Evolutionary conservation across 148 eudicot species (phyloP), one percentile per base, ranked within the genome.

Genomic region (Beta vulgaris): DNA sequence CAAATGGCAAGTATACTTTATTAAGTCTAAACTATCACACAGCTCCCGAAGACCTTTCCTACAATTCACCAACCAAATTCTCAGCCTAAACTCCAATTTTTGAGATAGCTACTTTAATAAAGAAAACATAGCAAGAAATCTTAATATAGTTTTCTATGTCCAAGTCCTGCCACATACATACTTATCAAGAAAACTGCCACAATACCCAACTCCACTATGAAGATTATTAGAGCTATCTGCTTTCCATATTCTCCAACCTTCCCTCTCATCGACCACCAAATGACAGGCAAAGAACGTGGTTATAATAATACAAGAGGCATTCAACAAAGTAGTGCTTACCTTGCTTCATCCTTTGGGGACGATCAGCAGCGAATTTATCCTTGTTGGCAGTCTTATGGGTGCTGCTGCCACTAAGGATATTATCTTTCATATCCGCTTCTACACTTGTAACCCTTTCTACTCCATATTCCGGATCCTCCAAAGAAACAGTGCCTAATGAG

Each of bases 241-340:
- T 29, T 44, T 51, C 62, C 72, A 1, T 34, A 28, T 39, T 21
- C 37, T 26, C 65, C 2, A 32, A 16, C 35, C 7, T 16, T 28
- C 40, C 64, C 19, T 7, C 4, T 10, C 31, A 10, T 65, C 63
- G 23, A 15, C 46, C 36, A 0, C 7, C 40, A 6, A 48, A 43
- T n/a, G 46, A 60, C 21, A 43, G 18, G 54, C 8, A 57, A 6
- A 68, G 14, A 32, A 26, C 12, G 43, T 35, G 40, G 1, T 35
- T 21, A 35, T 67, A 29, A 14, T 16, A 36, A 39, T 7, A 63
- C 2, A 34, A 64, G 37, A 65, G 53, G 36, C 53, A 65, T 51
- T 53, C 23, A 35, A 74, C 59, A 42, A 46, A 46, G 46, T 36
- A 23, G 76, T 19, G 76, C 86, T 80, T 25, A 89, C 93, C 71